Conservation (phyloP, 2,329 filamentous ascomycete genomes). For the Fusarium temperatum region DNA sequence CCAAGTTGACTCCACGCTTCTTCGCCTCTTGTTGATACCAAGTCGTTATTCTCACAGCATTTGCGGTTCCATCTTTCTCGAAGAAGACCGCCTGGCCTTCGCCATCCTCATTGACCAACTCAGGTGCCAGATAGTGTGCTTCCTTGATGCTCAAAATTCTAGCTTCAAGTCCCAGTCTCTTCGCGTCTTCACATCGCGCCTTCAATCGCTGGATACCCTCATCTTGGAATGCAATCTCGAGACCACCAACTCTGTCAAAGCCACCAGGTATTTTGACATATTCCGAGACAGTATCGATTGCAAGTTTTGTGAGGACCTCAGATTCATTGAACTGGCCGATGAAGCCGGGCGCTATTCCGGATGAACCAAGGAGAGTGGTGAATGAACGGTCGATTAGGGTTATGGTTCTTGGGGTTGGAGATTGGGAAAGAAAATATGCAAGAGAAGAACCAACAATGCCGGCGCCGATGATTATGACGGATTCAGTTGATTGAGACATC, state of each 20-base stretch:
- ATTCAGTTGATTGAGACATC: slow-evolving; percentile 25
- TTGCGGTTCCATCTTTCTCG: slow-evolving; percentile 31
- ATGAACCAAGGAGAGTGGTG: slow-evolving; percentile 22
- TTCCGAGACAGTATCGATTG: slow-evolving; percentile 34
- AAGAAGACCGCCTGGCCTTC: slow-evolving; percentile 27
- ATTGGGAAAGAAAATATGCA: slow-evolving; percentile 16
- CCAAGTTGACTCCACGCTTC: slow-evolving; percentile 6
- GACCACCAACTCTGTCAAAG: slow-evolving; percentile 30
- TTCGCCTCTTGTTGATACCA: slow-evolving; percentile 30
- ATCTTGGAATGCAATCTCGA: slow-evolving; percentile 31
- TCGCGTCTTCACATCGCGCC: slow-evolving; percentile 6
- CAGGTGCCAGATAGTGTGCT: slow-evolving; percentile 21
- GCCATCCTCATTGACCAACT: slow-evolving; percentile 17
- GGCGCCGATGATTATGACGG: slow-evolving; percentile 25
- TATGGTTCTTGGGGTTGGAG: slow-evolving; percentile 5
- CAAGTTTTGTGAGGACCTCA: slow-evolving; percentile 29
- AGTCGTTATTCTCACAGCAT: slow-evolving; percentile 21
- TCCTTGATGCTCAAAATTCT: slow-evolving; percentile 15
- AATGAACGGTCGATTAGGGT: slow-evolving; percentile 35
- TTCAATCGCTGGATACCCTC: slow-evolving; percentile 12
- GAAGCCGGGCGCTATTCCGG: slow-evolving; percentile 33
- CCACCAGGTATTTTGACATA: slow-evolving; percentile 34
- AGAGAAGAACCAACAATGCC: slow-evolving; percentile 35
- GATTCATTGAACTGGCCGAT: slow-evolving; percentile 41
- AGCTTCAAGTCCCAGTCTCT: slow-evolving; percentile 9